Evolutionary conservation across 2,329 filamentous ascomycete genomes (phyloP).

Genomic region (Colletotrichum paranaense): DNA sequence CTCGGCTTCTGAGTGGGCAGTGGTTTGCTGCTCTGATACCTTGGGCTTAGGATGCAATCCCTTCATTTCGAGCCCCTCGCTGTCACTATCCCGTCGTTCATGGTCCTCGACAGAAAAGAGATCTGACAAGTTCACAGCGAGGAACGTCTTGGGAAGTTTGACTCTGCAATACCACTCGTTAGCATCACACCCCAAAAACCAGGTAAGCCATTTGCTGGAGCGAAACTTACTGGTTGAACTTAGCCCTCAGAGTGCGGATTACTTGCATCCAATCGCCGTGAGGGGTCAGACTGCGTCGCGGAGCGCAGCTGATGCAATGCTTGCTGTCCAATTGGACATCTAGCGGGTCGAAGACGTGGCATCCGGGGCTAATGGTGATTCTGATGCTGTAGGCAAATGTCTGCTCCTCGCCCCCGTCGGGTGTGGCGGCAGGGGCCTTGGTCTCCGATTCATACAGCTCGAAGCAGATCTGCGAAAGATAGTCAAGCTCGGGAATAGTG

Average conservation of each 20-base stretch:
- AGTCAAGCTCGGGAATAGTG: slow-evolving; percentile 96
- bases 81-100: slow-evolving; percentile 62
- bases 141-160: slow-evolving; percentile 74
- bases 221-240: slow-evolving; percentile 88
- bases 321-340: slow-evolving; percentile 97
- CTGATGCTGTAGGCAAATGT: slow-evolving; percentile 95
- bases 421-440: slow-evolving; percentile 58
- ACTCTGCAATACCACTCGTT: slow-evolving; percentile 55
- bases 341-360: slow-evolving; percentile 94
- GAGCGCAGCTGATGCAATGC: slow-evolving; percentile 94
- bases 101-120: slow-evolving; percentile 70
- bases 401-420: slow-evolving; percentile 67
- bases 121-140: slow-evolving; percentile 73
- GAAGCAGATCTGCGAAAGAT: slow-evolving; percentile 97
- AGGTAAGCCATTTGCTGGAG: neutral
- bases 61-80: slow-evolving; percentile 62
- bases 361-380: slow-evolving; percentile 94
- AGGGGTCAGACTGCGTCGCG: slow-evolving; percentile 87
- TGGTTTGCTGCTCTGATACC: slow-evolving; percentile 11
- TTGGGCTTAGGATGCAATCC: slow-evolving; percentile 41
- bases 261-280: slow-evolving; percentile 97
- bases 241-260: slow-evolving; percentile 93
- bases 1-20: slow-evolving; percentile 1
- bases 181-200: slow-evolving; percentile 1
- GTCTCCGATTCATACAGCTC: slow-evolving; percentile 97